Base-by-base conservation (phyloP, 371 early-diverging fungal species). In the Thermomucor indicae-seudaticae region DNA sequence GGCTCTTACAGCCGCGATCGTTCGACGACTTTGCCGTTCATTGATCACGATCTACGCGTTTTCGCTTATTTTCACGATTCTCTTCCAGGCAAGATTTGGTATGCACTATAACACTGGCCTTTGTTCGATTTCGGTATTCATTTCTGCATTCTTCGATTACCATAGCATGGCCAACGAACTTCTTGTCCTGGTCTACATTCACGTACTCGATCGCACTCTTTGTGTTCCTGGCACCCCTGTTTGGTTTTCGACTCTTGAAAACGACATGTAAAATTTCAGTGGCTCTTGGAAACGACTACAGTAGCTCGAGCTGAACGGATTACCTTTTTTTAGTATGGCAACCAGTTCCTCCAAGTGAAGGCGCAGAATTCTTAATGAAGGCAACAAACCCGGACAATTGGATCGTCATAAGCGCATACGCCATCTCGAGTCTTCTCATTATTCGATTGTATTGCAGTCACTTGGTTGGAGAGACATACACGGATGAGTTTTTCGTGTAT, bases 11-110 rank as follows among this genome's bases (percentile, higher is more conserved):
- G 32, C 29, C 16, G 8, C 34, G 20, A 28, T 17, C n/a, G 4
- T 3, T 8, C 47, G 54, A 47, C 54, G 47, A 11, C 17, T 14
- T 16, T 14, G 40, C 19, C 28, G 39, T 30, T 34, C 42, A 14
- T 32, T 44, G 40, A 42, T 34, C 31, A 25, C 44, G 10, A 23
- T 41, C 4, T 35, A 17, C 44, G 47, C 22, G 41, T 40, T 54
- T 16, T 38, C 54, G 16, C 22, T 41, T 8, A 19, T 54, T 32
- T 29, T 38, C 44, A 54, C 54, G 16, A 46, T 53, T 14, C 25
- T 22, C 12, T 53, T 53, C 27, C 53, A 53, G 40, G 30, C 35
- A 12, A 11, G 11, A 23, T 10, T 53, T 17, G 46, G 53, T 53
- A 45, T 27, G 28, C 22, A 35, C 8, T 32, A 3, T 17, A 1